phyloP scores from a whole-genome alignment of 345 rosid species.

The thale cress (Arabidopsis thaliana) region DNA sequence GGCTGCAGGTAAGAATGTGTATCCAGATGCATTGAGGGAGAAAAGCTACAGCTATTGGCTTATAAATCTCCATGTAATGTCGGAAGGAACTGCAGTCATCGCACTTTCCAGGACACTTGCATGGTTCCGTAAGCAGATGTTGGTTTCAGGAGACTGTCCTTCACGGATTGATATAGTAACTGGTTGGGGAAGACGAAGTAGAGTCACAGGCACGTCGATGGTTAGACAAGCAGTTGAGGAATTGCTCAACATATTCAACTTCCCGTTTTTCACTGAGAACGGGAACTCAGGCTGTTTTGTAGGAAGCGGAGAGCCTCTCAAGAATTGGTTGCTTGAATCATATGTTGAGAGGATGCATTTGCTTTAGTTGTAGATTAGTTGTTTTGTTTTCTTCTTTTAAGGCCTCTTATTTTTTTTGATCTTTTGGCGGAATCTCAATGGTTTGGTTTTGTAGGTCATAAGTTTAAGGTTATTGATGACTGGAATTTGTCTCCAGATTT shows the following conservation, averaged over 20 bases:
- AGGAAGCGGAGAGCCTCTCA: slow-evolving; percentile 85
- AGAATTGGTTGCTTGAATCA: slow-evolving; percentile 78
- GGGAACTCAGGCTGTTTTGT: slow-evolving; percentile 93
- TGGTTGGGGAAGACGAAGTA: slow-evolving; percentile 95
- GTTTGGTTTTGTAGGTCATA: slow-evolving; percentile 33
- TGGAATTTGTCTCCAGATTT: slow-evolving; percentile 35
- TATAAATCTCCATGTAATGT: slow-evolving; percentile 96
- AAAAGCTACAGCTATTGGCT: slow-evolving; percentile 90
- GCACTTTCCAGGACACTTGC: slow-evolving; percentile 88
- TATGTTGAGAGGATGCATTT: slow-evolving; percentile 95
- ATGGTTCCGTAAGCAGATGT: slow-evolving; percentile 84
- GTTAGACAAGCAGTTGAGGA: slow-evolving; percentile 88
- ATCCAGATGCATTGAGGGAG: slow-evolving; percentile 84
- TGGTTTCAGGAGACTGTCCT: slow-evolving; percentile 76
- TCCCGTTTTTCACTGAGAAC: slow-evolving; percentile 82
- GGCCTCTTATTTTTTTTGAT: slow-evolving; percentile 14
- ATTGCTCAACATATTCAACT: slow-evolving; percentile 74
- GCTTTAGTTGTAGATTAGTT: slow-evolving; percentile 50
- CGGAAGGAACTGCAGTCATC: slow-evolving; percentile 90
- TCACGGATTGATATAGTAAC: slow-evolving; percentile 89
- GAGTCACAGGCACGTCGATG: slow-evolving; percentile 85
- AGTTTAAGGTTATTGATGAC: slow-evolving; percentile 28
- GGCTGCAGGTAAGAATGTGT: slow-evolving; percentile 78
- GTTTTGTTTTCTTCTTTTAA: slow-evolving; percentile 6
- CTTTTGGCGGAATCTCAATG: slow-evolving; percentile 6